Percentiles rank a stretch among this genome's conserved stretches.
Conservation (phyloP, 2,329 filamentous ascomycete genomes). For the Pseudocercospora fijiensis region DNA sequence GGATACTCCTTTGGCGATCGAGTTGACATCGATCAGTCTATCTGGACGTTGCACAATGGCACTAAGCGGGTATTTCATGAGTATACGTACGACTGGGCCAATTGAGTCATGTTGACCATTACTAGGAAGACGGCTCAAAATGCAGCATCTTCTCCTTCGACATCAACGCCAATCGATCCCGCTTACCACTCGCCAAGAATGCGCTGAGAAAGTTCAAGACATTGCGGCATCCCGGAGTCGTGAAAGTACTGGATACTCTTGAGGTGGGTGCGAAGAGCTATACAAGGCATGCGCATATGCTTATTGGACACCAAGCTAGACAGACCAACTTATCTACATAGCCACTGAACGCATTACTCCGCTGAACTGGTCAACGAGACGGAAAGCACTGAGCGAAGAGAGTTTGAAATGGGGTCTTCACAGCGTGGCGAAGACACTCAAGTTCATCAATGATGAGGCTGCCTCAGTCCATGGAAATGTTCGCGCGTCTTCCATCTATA, state of each 20-base stretch:
- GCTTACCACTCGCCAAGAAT: slow-evolving; percentile 85
- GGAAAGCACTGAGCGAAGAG: slow-evolving; percentile 83
- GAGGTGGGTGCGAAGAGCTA: slow-evolving; percentile 61
- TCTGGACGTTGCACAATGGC: slow-evolving; percentile 95
- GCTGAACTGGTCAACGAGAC: slow-evolving; percentile 83
- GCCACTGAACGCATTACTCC: slow-evolving; percentile 88
- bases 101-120: slow-evolving; percentile 14
- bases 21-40: slow-evolving; percentile 87
- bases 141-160: slow-evolving; percentile 99
- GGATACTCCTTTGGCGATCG: slow-evolving; percentile 90
- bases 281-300: slow-evolving; percentile 18
- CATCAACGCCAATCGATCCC: slow-evolving; percentile 73
- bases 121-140: slow-evolving; percentile 83
- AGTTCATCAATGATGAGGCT: slow-evolving; percentile 94
- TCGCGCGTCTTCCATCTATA: slow-evolving; percentile 83
- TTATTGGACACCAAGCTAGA: slow-evolving; percentile 56
- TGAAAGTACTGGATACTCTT: slow-evolving; percentile 90
- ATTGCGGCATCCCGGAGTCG: slow-evolving; percentile 86
- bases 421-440: slow-evolving; percentile 83
- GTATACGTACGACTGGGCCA: no score
- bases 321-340: slow-evolving; percentile 92
- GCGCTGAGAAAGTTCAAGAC: slow-evolving; percentile 91
- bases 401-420: slow-evolving; percentile 96
- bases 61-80: slow-evolving; percentile 70
- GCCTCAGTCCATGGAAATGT: slow-evolving; percentile 87